Evolutionary conservation across 2,329 filamentous ascomycete species (phyloP).

Genomic region (Ophiostoma pallidulum): DNA sequence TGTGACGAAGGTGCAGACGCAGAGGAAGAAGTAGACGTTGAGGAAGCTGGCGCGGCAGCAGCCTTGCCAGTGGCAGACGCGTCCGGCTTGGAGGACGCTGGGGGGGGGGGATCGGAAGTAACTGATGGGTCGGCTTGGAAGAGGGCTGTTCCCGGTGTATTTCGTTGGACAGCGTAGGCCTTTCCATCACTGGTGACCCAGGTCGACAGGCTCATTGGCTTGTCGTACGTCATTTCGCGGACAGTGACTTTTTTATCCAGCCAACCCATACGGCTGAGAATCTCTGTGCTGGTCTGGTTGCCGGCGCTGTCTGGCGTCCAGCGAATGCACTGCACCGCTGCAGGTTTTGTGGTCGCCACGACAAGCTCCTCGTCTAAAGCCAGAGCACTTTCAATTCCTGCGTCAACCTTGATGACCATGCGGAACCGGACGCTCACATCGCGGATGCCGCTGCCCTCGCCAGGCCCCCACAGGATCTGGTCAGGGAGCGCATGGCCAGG

Average conservation of each 20-base stretch:
- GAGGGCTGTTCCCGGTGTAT: conserved; percentile 20
- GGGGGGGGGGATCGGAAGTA: not conserved
- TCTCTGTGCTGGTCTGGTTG: conserved; percentile 81
- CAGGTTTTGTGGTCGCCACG: conserved; percentile 82
- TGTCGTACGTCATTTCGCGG: conserved; percentile 81
- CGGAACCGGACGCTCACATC: conserved; percentile 88
- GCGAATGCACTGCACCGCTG: conserved; percentile 91
- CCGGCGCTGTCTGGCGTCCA: conserved; percentile 80
- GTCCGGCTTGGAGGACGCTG: not conserved
- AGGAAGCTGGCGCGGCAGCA: not conserved
- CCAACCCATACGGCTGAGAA: conserved; percentile 81
- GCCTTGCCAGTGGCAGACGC: not conserved
- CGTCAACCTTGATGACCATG: conserved; percentile 97
- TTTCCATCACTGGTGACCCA: conserved; percentile 86
- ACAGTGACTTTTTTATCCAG: conserved; percentile 68
- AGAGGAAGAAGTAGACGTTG: not conserved
- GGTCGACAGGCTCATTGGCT: conserved; percentile 89
- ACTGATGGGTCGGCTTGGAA: not conserved
- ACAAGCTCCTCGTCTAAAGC: conserved; percentile 88
- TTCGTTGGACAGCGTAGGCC: conserved; percentile 82
- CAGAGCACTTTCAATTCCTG: conserved; percentile 78
- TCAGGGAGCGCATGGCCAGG: conserved; percentile 46
- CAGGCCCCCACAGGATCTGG: conserved; percentile 61
- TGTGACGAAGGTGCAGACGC: conserved; percentile 22
- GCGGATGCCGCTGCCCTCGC: conserved; percentile 71